Base-by-base conservation (phyloP, 768 basidiomycete genomes). In the Kwoniella sp. region DNA sequence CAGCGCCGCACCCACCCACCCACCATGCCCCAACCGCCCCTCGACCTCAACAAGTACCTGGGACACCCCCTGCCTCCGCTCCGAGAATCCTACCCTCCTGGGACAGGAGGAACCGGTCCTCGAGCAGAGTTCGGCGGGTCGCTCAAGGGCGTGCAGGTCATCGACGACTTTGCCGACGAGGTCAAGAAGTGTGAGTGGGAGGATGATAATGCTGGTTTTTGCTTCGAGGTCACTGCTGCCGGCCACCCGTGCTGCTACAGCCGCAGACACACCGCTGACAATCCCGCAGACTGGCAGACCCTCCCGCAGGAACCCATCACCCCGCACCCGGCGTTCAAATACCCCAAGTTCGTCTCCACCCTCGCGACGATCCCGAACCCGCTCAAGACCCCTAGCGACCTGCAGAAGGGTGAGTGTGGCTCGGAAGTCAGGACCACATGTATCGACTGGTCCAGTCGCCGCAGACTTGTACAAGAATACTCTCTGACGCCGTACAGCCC, bases 1-100 rank as follows among this genome's bases (percentile, higher is more conserved):
- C n/a, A n/a, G n/a, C n/a, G n/a, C n/a, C n/a, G n/a, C n/a, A n/a
- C n/a, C n/a, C n/a, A n/a, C n/a, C n/a, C n/a, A 3, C 29, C 7
- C 43, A 63, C 32, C 6, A 75, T 75, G 74, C 74, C 74, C 50
- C 74, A 75, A 50, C 71, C 73, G 37, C 59, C 67, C 10, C 53
- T 75, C 44, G 53, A 67, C 22, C 53, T 75, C 37, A 39, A 60
- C 28, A 63, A 70, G 26, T 75, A 73, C 59, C 58, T 75, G 45
- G 31, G 59, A 25, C 54, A 58, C 5, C 57, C 62, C 7, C 59
- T 75, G 6, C 72, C 72, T 6, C 46, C 58, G 6, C 45, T 73
- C 47, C 58, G 60, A 17, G 72, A 72, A 44, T 57, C 60, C 39
- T 73, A 69, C 44, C 74, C 74, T 25, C 65, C 71, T 15, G 73